Percentiles rank a stretch among this genome's conserved stretches.
Evolutionary conservation across 2,329 filamentous ascomycete genomes (phyloP).

Genomic region (Nannizziopsis arthrosporioides): DNA sequence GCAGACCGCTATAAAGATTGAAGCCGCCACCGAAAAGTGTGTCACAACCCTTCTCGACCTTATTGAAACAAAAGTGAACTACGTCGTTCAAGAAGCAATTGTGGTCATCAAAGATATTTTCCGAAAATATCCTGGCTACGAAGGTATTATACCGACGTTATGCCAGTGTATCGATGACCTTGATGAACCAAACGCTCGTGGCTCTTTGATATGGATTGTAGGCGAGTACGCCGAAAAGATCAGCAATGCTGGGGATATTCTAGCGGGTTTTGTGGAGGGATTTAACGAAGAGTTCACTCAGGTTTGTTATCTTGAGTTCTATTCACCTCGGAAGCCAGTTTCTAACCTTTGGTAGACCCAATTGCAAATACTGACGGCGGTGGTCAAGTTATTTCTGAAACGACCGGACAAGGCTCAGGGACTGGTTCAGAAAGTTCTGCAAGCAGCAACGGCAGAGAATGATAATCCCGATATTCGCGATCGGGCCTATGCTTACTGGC

Average conservation of each 20-base stretch:
- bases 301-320: slow-evolving; percentile 37
- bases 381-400: slow-evolving; percentile 95
- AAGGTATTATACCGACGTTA: slow-evolving; percentile 91
- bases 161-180: slow-evolving; percentile 95
- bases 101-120: slow-evolving; percentile 99
- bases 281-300: slow-evolving; percentile 96
- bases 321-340: not conserved
- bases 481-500: slow-evolving; percentile 96
- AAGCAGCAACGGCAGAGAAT: slow-evolving; percentile 83
- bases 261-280: slow-evolving; percentile 79
- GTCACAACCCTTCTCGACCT: slow-evolving; percentile 87
- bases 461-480: slow-evolving; percentile 97
- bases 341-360: slow-evolving; percentile 55
- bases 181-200: slow-evolving; percentile 84
- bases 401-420: slow-evolving; percentile 85
- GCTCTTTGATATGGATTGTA: slow-evolving; percentile 94
- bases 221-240: slow-evolving; percentile 99
- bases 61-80: slow-evolving; percentile 96
- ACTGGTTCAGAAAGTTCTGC: slow-evolving; percentile 86
- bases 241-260: slow-evolving; percentile 90
- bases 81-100: slow-evolving; percentile 94
- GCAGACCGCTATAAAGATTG: slow-evolving; percentile 97
- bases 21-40: slow-evolving; percentile 85
- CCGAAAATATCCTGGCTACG: slow-evolving; percentile 92
- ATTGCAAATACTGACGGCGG: slow-evolving; percentile 89